Conservation (phyloP, 2,329 filamentous ascomycete genomes). For the Rugonectria rugulosa region DNA sequence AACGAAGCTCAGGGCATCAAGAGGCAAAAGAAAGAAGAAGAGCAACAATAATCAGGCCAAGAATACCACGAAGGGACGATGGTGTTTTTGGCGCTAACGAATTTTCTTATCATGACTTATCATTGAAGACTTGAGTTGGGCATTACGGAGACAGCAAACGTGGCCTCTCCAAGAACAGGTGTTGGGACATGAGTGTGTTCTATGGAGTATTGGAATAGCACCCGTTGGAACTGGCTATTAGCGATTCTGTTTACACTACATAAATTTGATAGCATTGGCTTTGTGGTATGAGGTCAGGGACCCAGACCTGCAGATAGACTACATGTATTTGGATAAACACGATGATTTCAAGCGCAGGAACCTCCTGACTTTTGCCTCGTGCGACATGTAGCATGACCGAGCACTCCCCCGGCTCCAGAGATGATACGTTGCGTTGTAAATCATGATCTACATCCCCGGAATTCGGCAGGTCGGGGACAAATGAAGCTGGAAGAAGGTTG, state of each 20-base stretch:
- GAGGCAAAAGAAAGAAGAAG: constrained; percentile 4
- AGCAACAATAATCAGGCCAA: constrained; percentile 13
- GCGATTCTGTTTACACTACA: constrained; percentile 11
- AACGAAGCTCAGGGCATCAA: background rate
- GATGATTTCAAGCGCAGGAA: background rate
- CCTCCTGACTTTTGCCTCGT: background rate
- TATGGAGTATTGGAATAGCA: constrained; percentile 31
- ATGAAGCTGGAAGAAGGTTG: constrained; percentile 11
- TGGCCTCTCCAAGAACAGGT: too few species aligned
- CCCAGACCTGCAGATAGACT: constrained; percentile 15
- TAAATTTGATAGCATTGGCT: constrained; percentile 22
- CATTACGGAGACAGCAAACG: constrained; percentile 13
- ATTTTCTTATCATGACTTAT: constrained; percentile 31
- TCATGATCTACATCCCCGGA: background rate
- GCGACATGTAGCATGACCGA: background rate
- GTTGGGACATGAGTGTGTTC: constrained; percentile 32
- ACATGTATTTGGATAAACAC: constrained; percentile 3
- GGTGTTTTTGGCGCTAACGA: constrained; percentile 17
- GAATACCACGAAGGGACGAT: constrained; percentile 17
- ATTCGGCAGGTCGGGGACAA: background rate
- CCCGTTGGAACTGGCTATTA: constrained; percentile 16
- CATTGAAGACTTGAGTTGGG: constrained; percentile 27
- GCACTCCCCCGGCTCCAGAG: background rate
- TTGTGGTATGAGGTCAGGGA: constrained; percentile 13
- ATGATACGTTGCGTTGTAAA: constrained; percentile 3